Base-by-base conservation (phyloP, 2,329 filamentous ascomycete species). In the Paradendryphiella salina region DNA sequence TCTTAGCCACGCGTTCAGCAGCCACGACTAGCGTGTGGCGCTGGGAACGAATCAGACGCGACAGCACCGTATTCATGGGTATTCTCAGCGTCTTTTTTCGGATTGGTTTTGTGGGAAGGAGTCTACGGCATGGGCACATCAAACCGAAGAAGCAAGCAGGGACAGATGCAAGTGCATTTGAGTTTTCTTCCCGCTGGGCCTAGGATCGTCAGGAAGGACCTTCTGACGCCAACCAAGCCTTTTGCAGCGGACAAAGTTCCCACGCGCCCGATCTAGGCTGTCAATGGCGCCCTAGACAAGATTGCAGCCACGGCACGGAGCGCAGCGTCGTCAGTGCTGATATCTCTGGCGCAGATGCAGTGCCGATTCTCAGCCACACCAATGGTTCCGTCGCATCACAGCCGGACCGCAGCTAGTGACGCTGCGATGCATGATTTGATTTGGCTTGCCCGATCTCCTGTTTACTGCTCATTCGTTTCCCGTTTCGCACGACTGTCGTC, bases 361-460 rank as follows among this genome's bases (percentile, higher is more conserved):
- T 37, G 39, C 31, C 46, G 48, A 56, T 57, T 56, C 31, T 49
- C 48, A 60, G 55, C 56, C 56, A 57, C 56, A 57, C 40, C 42
- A 49, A 41, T 54, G 20, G 54, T 44, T 33, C 38, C 17, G 14
- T 15, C 15, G 33, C 45, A 36, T 44, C 50, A 26, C 33, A 31
- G 36, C 37, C 33, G 39, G 26, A 31, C 33, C 28, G 31, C 28
- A 26, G 14, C 46, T 56, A 53, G 56, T 54, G 56, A 57, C 52
- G 49, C 57, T 43, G 39, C 29, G 36, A 50, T 39, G 49, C 50
- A 57, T 56, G 47, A 47, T 47, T 46, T 48, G 29, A 33, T 23
- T 41, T 58, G 52, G 53, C 39, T 17, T 38, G 48, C 23, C 36
- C 20, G 32, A 41, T 36, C 46, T 37, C 28, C 17, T 52, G 39